Percentiles rank a stretch among this genome's conserved stretches.
These are phyloP conservation scores for Aspergillus ustus DNA, from an alignment of 2,329 filamentous ascomycete genomes.

Conservation along the genomic window DNA sequence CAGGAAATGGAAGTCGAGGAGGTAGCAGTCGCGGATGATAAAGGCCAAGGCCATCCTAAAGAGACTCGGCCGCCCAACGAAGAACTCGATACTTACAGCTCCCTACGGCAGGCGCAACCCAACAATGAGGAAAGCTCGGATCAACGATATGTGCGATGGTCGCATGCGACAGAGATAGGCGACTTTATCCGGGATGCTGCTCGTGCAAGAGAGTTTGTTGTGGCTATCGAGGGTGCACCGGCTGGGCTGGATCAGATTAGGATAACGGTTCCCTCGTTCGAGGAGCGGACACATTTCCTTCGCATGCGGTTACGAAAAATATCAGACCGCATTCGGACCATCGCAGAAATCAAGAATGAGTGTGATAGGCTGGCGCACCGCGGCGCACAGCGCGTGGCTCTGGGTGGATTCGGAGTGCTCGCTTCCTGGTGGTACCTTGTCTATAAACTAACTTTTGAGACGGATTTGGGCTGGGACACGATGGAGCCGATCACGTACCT, in stretches of 20 bases:
- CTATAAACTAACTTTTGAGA: constrained; percentile 70
- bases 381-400: constrained; percentile 76
- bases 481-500: constrained; percentile 92
- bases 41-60: constrained; percentile 36
- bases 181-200: constrained; percentile 93
- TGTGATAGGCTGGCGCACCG: constrained; percentile 79
- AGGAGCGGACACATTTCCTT: constrained; percentile 87
- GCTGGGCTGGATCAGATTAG: constrained; percentile 68
- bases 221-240: constrained; percentile 75
- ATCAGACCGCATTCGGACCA: constrained; percentile 67
- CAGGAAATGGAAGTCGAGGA: constrained; percentile 13
- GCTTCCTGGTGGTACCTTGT: constrained; percentile 81
- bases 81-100: constrained; percentile 71
- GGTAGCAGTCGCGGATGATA: not conserved
- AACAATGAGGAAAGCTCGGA: constrained; percentile 22
- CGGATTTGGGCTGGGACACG: constrained; percentile 83
- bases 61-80: constrained; percentile 49
- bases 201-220: constrained; percentile 79
- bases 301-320: constrained; percentile 75
- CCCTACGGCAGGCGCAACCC: constrained; percentile 58
- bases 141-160: constrained; percentile 81
- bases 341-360: constrained; percentile 76
- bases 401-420: constrained; percentile 76
- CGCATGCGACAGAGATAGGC: constrained; percentile 83
- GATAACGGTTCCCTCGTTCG: constrained; percentile 83